These are phyloP conservation scores for Globisporangium acanthophoron DNA, from an alignment of 352 stramenopile genomes.

Conservation along the genomic window DNA sequence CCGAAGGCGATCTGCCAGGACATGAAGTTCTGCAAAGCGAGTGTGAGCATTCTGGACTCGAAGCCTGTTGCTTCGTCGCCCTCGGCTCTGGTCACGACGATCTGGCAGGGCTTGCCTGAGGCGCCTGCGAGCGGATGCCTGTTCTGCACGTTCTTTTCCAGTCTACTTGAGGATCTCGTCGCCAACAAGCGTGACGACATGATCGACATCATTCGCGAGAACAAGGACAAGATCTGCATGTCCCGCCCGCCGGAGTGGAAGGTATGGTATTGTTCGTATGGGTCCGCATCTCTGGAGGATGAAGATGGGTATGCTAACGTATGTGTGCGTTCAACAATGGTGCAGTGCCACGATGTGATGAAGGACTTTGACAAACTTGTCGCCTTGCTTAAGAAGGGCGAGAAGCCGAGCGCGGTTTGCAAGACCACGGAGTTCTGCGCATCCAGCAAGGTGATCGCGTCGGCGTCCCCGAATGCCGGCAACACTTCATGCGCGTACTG, in stretches of 20 bases:
- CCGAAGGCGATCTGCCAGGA: constrained; percentile 59
- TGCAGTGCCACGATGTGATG: constrained; percentile 58
- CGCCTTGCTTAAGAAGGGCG: constrained; percentile 57
- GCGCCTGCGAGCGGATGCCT: neutral
- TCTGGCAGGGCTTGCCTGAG: neutral
- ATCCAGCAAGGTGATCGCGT: neutral
- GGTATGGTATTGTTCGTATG: neutral
- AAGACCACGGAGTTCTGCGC: constrained; percentile 53
- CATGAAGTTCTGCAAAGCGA: constrained; percentile 43
- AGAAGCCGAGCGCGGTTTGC: constrained; percentile 51
- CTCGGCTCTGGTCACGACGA: neutral
- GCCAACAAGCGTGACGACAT: neutral
- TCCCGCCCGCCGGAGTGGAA: constrained; percentile 6
- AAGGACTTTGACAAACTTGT: constrained; percentile 53
- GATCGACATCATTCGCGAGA: neutral
- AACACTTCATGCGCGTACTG: constrained; percentile 58
- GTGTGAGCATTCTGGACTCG: neutral
- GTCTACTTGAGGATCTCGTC: neutral
- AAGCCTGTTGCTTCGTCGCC: neutral
- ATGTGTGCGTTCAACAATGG: constrained; percentile 4
- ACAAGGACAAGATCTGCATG: constrained; percentile 1
- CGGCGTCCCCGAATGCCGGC: neutral
- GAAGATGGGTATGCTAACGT: constrained; percentile 3
- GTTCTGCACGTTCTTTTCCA: constrained; percentile 1
- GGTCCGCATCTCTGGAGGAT: neutral